Base-by-base conservation (phyloP, 306 rosid species). In the Inga oerstediana region DNA sequence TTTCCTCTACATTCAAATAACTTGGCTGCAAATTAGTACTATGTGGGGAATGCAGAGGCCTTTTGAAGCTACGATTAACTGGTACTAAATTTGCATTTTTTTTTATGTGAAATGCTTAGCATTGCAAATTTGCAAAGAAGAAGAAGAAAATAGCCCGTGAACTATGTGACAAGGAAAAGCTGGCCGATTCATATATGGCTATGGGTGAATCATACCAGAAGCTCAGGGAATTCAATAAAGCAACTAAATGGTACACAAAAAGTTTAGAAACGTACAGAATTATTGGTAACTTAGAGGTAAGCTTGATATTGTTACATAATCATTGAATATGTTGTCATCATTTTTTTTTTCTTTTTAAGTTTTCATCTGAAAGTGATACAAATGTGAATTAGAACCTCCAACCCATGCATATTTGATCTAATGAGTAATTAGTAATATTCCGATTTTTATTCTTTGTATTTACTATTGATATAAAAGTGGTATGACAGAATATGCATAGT, bases 171-270 rank as follows among this genome's bases (percentile, higher is more conserved):
- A 87, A 78, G 80, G 97, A 93, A 86, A 92, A 80, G 87, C 77
- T 93, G 80, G 86, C 56, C 66, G 98, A 93, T 84, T 88, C 97
- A 64, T 90, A 82, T 86, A 61, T 89, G 84, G 91, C 77, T 73
- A 80, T 96, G 86, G 99, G 93, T 72, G 97, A 89, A 80, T 92
- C 99, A 74, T 93, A 93, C 71, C 87, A 89, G 88, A 96, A 93
- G 84, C 93, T 91, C 76, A 87, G 99, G 70, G 85, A 89, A 66
- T 93, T 91, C 78, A 81, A 86, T 77, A 90, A 90, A 88, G 88
- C 98, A 61, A 82, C 84, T 77, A 92, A 93, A 87, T 93, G 98
- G 98, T 90, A 87, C 90, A 79, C 17, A 65, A 96, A 91, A 91
- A 89, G 99, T 81, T 90, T 90, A 93, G 89, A 93, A 80, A 80